Evolutionary conservation across 1,284 basidiomycete genomes (phyloP).

Genomic region (Leccinum colubrinum): DNA sequence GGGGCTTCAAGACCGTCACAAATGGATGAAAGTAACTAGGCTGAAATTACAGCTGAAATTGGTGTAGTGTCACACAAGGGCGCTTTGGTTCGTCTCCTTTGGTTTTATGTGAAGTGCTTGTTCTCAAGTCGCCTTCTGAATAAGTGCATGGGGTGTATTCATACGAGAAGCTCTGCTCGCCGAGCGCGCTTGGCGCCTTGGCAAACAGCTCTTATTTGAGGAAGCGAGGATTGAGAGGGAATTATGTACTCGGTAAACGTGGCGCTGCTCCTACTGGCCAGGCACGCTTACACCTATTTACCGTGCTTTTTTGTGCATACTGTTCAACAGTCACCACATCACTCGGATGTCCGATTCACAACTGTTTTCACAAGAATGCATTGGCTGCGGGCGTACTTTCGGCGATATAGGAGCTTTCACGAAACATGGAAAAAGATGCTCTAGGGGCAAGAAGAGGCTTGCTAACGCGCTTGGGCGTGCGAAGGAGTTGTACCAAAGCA

Average conservation of each 20-base stretch:
- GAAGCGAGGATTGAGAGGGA: slow-evolving; percentile 81
- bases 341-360: background rate
- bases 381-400: background rate
- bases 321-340: too few species aligned
- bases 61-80: slow-evolving; percentile 95
- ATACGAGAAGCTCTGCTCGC: slow-evolving; percentile 88
- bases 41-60: slow-evolving; percentile 66
- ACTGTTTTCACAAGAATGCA: background rate
- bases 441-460: background rate
- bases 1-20: slow-evolving; percentile 85
- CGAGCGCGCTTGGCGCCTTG: slow-evolving; percentile 87
- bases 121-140: background rate
- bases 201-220: slow-evolving; percentile 91
- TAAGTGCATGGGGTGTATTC: slow-evolving; percentile 99
- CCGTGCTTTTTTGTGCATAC: too few species aligned
- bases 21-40: slow-evolving; percentile 67
- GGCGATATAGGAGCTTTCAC: background rate
- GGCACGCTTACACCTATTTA: too few species aligned
- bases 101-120: background rate
- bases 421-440: background rate
- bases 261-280: too few species aligned
- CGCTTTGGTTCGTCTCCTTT: slow-evolving; percentile 68
- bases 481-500: background rate
- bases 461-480: background rate
- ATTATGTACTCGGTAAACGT: slow-evolving; percentile 25